Conservation (phyloP, 2,329 filamentous ascomycete species). For the Acarospora socialis region DNA sequence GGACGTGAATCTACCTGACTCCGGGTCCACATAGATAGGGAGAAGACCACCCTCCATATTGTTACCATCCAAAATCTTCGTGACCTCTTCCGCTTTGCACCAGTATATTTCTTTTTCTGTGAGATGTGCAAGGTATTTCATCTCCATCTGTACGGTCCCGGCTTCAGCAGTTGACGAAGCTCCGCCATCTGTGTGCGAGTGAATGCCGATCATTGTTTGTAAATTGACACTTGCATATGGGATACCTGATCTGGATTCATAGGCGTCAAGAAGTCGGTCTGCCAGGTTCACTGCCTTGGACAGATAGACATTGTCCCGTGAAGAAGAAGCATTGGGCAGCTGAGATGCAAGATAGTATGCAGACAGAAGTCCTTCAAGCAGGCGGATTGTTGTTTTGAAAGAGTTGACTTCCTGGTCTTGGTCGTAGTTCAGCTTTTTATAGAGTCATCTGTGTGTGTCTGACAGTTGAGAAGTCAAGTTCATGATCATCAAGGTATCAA, state of each 20-base stretch:
- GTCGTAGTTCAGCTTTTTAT: conserved; percentile 11
- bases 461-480: conserved; percentile 12
- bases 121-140: conserved; percentile 3
- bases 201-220: not conserved
- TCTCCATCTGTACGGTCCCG: conserved; percentile 2
- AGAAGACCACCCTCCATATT: conserved; percentile 1
- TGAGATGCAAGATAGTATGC: conserved; percentile 8
- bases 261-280: conserved; percentile 1
- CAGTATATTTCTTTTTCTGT: conserved; percentile 2
- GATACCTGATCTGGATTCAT: conserved; percentile 1
- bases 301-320: conserved; percentile 1
- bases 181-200: conserved; percentile 1
- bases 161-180: conserved; percentile 4
- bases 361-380: conserved; percentile 18
- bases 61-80: conserved; percentile 1
- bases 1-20: not conserved
- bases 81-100: conserved; percentile 2
- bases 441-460: conserved; percentile 12
- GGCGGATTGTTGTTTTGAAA: conserved; percentile 19
- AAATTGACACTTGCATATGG: conserved; percentile 3
- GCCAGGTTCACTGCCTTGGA: not conserved
- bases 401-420: conserved; percentile 15
- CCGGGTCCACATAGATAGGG: conserved; percentile 1
- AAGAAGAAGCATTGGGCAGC: not conserved
- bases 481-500: conserved; percentile 16